Base-by-base conservation (phyloP, 2,329 filamentous ascomycete genomes). In the Colletotrichum paranaense region DNA sequence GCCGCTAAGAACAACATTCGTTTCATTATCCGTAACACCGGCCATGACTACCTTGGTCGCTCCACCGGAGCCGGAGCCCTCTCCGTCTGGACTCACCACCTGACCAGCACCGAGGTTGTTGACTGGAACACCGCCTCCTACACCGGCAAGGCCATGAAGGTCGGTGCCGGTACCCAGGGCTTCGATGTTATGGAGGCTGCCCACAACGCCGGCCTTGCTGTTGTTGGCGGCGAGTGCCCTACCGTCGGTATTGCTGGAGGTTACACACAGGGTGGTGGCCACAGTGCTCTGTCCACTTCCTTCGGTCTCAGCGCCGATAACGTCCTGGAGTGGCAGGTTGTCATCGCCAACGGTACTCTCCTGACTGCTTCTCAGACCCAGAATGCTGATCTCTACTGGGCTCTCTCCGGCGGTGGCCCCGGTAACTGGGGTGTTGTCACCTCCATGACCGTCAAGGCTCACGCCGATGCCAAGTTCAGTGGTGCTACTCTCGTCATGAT, bases 291-390 rank as follows among this genome's bases (percentile, higher is more conserved):
- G 1, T 83, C 82, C 35, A 87, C 87, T 1, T 81, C 78, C 14
- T 89, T 87, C 59, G 91, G 91, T 7, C 82, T 93, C 0, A 88
- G 81, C 11, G 89, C 89, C 0, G 91, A 93, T 73, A 87, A 92
- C 62, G 85, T 87, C 8, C 79, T 89, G 19, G 80, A 83, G 35
- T 80, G 87, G 72, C 82, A 89, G 67, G 81, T 89, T 16, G 84
- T 89, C 8, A 85, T 84, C 6, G 82, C 86, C 12, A 82, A 84
- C 71, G 87, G 88, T 16, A 75, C 79, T 5, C 81, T 85, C 26
- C 78, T 87, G 4, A 84, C 85, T 53, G 85, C 82, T 30, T 84
- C 81, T n/a, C 78, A 78, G 35, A 81, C 79, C 24, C 74, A 81
- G 49, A 84, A 89, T 69, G 38, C 81, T 1, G 87, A 88, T 62